Percentiles rank a stretch among this genome's conserved stretches.
phyloP scores from a whole-genome alignment of 768 basidiomycete genomes.

The Phaffia australis region DNA sequence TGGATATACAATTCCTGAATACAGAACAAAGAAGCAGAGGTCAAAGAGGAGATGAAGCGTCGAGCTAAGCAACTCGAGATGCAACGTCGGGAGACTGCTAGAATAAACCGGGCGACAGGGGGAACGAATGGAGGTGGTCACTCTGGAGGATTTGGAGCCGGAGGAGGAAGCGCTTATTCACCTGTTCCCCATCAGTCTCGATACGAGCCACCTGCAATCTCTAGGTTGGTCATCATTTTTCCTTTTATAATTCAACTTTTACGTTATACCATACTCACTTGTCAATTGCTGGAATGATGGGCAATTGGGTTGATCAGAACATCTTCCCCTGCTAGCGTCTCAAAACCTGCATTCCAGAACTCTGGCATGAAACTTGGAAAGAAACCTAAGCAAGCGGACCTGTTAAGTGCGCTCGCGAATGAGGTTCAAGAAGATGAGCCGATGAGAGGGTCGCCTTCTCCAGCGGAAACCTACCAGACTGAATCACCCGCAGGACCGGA shows the following conservation, averaged over 20 bases:
- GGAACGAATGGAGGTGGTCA: constrained; percentile 37
- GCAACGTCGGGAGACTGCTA: constrained; percentile 65
- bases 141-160: constrained; percentile 49
- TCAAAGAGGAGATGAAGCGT: constrained; percentile 96
- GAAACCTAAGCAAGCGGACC: constrained; percentile 69
- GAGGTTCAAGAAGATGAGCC: constrained; percentile 38
- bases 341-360: constrained; percentile 71
- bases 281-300: background rate
- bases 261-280: background rate
- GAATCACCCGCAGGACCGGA: constrained; percentile 21
- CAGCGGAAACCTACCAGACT: too few relatives aligned
- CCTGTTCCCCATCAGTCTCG: constrained; percentile 41
- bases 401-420: constrained; percentile 76
- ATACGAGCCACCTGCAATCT: constrained; percentile 12
- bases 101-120: constrained; percentile 30
- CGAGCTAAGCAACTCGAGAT: constrained; percentile 96
- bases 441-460: background rate
- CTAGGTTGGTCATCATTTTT: background rate
- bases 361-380: constrained; percentile 96
- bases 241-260: background rate
- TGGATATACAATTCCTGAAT: background rate
- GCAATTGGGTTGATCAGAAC: constrained; percentile 8
- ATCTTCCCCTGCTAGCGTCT: constrained; percentile 28
- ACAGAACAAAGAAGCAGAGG: constrained; percentile 97
- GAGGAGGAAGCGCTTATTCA: constrained; percentile 51